These are phyloP conservation scores for Beauveria rudraprayagi DNA, from an alignment of 2,329 filamentous ascomycete species.

Conservation along the genomic window DNA sequence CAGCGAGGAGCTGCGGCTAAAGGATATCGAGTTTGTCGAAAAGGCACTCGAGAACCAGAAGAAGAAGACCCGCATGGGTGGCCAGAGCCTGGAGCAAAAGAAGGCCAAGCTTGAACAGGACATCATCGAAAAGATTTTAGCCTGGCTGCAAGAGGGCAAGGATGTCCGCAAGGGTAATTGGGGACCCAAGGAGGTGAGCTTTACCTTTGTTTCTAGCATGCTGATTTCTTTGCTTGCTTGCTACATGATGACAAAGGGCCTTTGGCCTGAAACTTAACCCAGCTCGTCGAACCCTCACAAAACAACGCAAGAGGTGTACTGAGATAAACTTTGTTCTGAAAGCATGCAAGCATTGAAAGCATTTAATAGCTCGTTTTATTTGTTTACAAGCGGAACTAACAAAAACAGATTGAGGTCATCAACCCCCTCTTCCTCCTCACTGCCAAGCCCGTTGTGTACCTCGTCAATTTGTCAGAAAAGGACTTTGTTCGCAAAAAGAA, in stretches of 20 bases:
- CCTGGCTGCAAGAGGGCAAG: slow-evolving; percentile 78
- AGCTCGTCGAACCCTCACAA: slow-evolving; percentile 96
- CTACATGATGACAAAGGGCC: slow-evolving; percentile 96
- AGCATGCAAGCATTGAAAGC: slow-evolving; percentile 11
- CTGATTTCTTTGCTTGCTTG: slow-evolving; percentile 10
- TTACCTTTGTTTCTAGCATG: slow-evolving; percentile 15
- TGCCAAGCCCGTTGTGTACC: slow-evolving; percentile 93
- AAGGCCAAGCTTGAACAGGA: slow-evolving; percentile 92
- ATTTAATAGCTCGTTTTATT: slow-evolving; percentile 6
- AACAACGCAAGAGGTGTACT: slow-evolving; percentile 68
- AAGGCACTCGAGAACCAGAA: slow-evolving; percentile 86
- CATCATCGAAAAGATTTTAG: slow-evolving; percentile 82
- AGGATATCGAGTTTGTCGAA: slow-evolving; percentile 97
- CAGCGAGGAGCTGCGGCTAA: slow-evolving; percentile 89
- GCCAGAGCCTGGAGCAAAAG: slow-evolving; percentile 95
- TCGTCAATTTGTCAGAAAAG: slow-evolving; percentile 94
- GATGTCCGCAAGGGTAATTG: slow-evolving; percentile 88
- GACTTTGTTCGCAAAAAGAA: slow-evolving; percentile 99
- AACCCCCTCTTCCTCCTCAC: slow-evolving; percentile 93
- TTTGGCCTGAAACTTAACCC: slow-evolving; percentile 92
- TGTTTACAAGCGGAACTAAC: slow-evolving; percentile 1
- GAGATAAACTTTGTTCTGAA: slow-evolving; percentile 81
- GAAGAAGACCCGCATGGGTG: slow-evolving; percentile 92
- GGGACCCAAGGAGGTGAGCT: slow-evolving; percentile 86
- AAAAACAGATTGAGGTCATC: slow-evolving; percentile 82